A percentile compares a stretch with the other conserved stretches of the same genome.
phyloP scores from a whole-genome alignment of 176 grass and related monocot species.

The Zea luxurians region DNA sequence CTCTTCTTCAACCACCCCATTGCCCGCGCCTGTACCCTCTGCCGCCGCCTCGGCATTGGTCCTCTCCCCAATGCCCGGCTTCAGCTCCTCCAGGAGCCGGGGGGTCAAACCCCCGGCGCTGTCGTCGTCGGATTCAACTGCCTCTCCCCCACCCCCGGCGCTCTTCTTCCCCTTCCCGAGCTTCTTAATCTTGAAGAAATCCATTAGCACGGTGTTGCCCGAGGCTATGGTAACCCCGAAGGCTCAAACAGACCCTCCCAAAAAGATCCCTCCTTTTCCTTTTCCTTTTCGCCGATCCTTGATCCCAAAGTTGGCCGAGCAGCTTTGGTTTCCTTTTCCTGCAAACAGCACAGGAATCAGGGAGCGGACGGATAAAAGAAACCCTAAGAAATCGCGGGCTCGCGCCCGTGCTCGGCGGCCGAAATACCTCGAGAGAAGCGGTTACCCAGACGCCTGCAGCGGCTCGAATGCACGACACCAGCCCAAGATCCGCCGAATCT shows the following conservation, averaged over 20 bases:
- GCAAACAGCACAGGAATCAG: constrained; percentile 20
- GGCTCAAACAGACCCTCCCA: not conserved
- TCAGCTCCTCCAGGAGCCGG: constrained; percentile 17
- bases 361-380: not conserved
- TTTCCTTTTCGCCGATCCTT: not conserved
- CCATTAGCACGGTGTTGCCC: constrained; percentile 42
- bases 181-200: constrained; percentile 86
- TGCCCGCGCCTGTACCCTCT: not conserved
- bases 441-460: not conserved
- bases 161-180: constrained; percentile 50
- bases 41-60: not conserved
- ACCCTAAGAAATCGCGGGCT: constrained; percentile 11
- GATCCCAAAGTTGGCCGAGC: constrained; percentile 17
- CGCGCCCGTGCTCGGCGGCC: not conserved
- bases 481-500: constrained; percentile 26
- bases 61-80: constrained; percentile 32
- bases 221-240: constrained; percentile 2
- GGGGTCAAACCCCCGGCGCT: constrained; percentile 22
- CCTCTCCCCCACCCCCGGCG: constrained; percentile 18
- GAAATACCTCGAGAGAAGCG: constrained; percentile 14
- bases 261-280: constrained; percentile 6
- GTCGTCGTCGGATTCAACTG: constrained; percentile 7
- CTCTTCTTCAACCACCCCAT: constrained; percentile 18
- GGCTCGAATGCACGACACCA: not conserved
- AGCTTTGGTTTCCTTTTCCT: constrained; percentile 36